Base-by-base conservation (phyloP, 73 alveolate genomes). In the Blepharisma japonicum region DNA sequence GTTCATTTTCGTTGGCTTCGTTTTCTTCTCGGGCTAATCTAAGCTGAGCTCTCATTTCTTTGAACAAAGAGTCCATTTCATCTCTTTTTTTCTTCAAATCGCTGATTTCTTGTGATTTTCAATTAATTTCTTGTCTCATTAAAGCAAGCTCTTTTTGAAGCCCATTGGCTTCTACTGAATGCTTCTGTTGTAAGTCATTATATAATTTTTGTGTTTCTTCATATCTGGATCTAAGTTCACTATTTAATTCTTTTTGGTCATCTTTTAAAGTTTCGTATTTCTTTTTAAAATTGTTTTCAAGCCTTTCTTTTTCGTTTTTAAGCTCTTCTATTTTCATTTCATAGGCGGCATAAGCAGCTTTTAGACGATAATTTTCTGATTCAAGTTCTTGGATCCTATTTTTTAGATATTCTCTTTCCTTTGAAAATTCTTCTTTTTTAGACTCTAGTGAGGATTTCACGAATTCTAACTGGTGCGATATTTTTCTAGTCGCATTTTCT, bases 61-160 rank as follows among this genome's bases (percentile, higher is more conserved):
- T 70, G 25, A 14, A 47, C 61, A 14, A 18, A 5, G 14, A 18
- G 11, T 70, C 56, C 71, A 70, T 14, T 8, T 11, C 46, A 2
- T 70, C 80, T 38, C 56, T 23, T 47, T 45, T 11, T 14, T 7
- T 39, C 20, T 70, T 70, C 80, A 45, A 45, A 14, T 70, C 66
- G 2, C 76, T 7, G n/a, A 70, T 8, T 39, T 47, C 66, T 70
- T 45, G 11, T 7, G 11, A 7, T 70, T 70, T 47, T 9, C 21
- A 45, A 2, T 70, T 45, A n/a, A 70, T n/a, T 5, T 70, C 80
- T 4, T 70, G 56, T 70, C 66, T 70, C 14, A 8, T 14, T 14
- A 70, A 45, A 2, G 56, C 56, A n/a, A 70, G 80, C 21, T 70
- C 80, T 70, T 70, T 39, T 45, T 70, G 68, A 38, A 70, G 61